Evolutionary conservation across 176 grass and related monocot species (phyloP).

Genomic region (Carex parvula): DNA sequence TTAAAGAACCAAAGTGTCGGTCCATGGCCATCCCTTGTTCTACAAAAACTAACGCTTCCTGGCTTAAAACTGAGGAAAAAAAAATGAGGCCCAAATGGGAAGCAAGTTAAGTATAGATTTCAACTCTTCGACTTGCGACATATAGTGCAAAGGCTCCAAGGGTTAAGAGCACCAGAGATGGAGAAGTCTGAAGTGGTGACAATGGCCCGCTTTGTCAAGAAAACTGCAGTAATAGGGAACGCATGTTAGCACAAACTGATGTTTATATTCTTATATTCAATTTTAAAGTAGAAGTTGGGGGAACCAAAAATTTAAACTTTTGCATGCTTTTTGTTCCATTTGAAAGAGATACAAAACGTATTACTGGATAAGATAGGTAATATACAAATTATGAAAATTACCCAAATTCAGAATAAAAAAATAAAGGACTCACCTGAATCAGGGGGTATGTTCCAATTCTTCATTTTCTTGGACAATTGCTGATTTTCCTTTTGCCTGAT

Average conservation of each 20-base stretch:
- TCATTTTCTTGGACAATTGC: conserved; percentile 40
- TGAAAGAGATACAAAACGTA: no score
- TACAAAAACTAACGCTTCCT: conserved; percentile 72
- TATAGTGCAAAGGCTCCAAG: no score
- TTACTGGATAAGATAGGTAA: no score
- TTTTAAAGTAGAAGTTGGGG: no score
- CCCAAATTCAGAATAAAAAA: no score
- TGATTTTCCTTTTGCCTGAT: no score
- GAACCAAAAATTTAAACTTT: no score
- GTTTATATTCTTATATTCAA: not conserved
- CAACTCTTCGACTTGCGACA: no score
- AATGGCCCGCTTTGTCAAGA: conserved; percentile 67
- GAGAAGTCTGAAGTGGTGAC: no score
- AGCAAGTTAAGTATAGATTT: conserved; percentile 43
- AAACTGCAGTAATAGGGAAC: conserved; percentile 39
- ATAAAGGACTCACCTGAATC: conserved; percentile 49
- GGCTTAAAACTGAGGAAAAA: conserved; percentile 68
- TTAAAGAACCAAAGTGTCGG: conserved; percentile 15
- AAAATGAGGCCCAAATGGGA: conserved; percentile 77
- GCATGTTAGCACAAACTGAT: conserved; percentile 13
- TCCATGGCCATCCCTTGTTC: conserved; percentile 76
- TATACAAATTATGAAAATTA: no score
- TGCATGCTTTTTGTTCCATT: no score
- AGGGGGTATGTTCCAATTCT: conserved; percentile 59
- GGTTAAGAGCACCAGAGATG: no score